These are phyloP conservation scores for Starmerella potacharoeniae DNA, from an alignment of 805 yeast genomes.

Conservation along the genomic window DNA sequence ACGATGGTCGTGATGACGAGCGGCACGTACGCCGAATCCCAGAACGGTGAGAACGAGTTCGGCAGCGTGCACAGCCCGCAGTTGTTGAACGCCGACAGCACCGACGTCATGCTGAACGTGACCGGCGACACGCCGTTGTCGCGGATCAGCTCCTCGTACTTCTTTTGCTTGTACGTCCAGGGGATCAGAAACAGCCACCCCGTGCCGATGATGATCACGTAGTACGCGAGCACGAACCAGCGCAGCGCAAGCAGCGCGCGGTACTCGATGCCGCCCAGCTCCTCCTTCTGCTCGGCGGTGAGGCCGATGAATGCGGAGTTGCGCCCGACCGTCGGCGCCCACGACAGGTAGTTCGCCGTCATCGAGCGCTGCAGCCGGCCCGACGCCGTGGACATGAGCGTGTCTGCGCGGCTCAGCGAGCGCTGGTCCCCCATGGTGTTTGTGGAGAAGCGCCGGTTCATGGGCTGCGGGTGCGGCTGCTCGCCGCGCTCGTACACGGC, in stretches of 20 bases:
- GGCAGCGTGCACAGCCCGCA: slow-evolving; percentile 75
- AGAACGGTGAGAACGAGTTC: slow-evolving; percentile 63
- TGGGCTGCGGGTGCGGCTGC: background rate
- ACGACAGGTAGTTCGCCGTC: slow-evolving; percentile 54
- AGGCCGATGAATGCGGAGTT: slow-evolving; percentile 83
- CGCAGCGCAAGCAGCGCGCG: slow-evolving; percentile 65
- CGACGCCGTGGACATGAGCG: slow-evolving; percentile 11
- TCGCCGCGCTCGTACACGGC: slow-evolving; percentile 10
- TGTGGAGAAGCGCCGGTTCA: slow-evolving; percentile 7
- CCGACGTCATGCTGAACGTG: slow-evolving; percentile 91
- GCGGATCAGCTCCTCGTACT: slow-evolving; percentile 30
- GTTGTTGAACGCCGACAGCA: slow-evolving; percentile 72
- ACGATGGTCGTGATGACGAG: slow-evolving; percentile 57
- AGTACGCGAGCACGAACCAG: slow-evolving; percentile 49
- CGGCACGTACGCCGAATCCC: slow-evolving; percentile 51
- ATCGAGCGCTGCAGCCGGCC: slow-evolving; percentile 18
- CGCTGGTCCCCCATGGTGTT: background rate
- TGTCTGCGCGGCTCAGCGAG: slow-evolving; percentile 10
- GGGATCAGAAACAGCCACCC: slow-evolving; percentile 37
- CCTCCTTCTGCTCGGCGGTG: slow-evolving; percentile 76
- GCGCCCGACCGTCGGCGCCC: slow-evolving; percentile 85
- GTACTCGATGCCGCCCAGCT: slow-evolving; percentile 94
- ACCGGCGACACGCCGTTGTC: slow-evolving; percentile 56
- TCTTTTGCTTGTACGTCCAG: slow-evolving; percentile 35
- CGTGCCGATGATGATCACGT: slow-evolving; percentile 63